phyloP scores from a whole-genome alignment of 2,329 filamentous ascomycete species.

The Dothideomycetidae sp. region DNA sequence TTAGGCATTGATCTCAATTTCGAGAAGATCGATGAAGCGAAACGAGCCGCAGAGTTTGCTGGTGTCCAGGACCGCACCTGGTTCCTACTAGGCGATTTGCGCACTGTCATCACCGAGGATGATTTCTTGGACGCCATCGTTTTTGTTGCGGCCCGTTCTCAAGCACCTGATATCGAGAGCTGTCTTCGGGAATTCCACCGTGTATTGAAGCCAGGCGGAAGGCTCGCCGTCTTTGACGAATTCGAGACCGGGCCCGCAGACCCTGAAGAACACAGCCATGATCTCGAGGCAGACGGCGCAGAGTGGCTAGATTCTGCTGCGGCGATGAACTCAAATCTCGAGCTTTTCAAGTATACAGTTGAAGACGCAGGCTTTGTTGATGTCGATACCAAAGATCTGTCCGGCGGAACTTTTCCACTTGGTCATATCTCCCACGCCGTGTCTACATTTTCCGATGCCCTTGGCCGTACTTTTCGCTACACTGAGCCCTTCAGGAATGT shows the following conservation, averaged over 20 bases:
- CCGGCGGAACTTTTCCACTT: background rate
- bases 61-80: background rate
- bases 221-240: conserved; percentile 1
- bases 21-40: background rate
- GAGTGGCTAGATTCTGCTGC: background rate
- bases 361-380: conserved; percentile 4
- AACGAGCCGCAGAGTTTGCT: background rate
- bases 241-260: no score
- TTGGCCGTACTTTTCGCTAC: background rate
- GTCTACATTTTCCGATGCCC: background rate
- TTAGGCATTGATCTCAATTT: background rate
- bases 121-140: background rate
- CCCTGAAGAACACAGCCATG: background rate
- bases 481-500: no score
- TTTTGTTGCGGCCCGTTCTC: background rate
- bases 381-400: background rate
- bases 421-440: no score
- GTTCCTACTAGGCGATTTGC: background rate
- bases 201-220: background rate
- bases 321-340: no score
- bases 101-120: background rate
- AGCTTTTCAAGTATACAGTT: no score
- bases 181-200: background rate
- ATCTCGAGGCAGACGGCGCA: background rate
- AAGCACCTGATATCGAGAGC: background rate